phyloP scores from a whole-genome alignment of 192 early-diverging fungal genomes.

The Backusella tarrabulga region DNA sequence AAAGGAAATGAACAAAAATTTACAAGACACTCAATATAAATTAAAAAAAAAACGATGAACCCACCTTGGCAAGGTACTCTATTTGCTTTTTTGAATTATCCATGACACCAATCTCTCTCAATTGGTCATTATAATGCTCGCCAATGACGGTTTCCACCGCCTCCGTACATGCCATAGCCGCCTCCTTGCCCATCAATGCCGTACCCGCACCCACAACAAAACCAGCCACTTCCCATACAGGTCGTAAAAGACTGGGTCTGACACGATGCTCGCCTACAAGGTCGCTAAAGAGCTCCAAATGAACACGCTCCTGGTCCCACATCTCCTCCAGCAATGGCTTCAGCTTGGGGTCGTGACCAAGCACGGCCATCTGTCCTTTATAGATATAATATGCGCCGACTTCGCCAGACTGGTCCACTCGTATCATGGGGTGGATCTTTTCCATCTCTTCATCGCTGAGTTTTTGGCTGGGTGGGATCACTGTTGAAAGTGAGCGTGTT shows the following conservation, averaged over 20 bases:
- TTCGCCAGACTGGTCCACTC: slow-evolving; percentile 97
- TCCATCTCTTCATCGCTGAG: slow-evolving; percentile 53
- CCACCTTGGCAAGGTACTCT: slow-evolving; percentile 58
- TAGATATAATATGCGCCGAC: slow-evolving; percentile 96
- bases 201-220: slow-evolving; percentile 86
- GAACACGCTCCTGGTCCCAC: slow-evolving; percentile 92
- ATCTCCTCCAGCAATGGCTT: slow-evolving; percentile 82
- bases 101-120: slow-evolving; percentile 77
- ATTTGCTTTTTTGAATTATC: slow-evolving; percentile 56
- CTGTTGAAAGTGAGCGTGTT: not conserved
- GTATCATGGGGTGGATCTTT: slow-evolving; percentile 73
- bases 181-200: slow-evolving; percentile 87
- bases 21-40: not conserved
- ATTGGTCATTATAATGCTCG: slow-evolving; percentile 93
- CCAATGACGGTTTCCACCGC: slow-evolving; percentile 98
- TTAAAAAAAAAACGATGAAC: not conserved
- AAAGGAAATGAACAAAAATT: not conserved
- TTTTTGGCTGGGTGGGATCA: not conserved
- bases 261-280: slow-evolving; percentile 75
- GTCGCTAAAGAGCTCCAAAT: slow-evolving; percentile 79
- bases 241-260: slow-evolving; percentile 81
- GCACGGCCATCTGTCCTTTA: slow-evolving; percentile 86
- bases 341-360: slow-evolving; percentile 66
- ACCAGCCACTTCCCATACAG: slow-evolving; percentile 85
- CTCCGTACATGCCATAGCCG: slow-evolving; percentile 99